Conservation (phyloP, 1,284 basidiomycete species). For the Rhodotorula sp. region DNA sequence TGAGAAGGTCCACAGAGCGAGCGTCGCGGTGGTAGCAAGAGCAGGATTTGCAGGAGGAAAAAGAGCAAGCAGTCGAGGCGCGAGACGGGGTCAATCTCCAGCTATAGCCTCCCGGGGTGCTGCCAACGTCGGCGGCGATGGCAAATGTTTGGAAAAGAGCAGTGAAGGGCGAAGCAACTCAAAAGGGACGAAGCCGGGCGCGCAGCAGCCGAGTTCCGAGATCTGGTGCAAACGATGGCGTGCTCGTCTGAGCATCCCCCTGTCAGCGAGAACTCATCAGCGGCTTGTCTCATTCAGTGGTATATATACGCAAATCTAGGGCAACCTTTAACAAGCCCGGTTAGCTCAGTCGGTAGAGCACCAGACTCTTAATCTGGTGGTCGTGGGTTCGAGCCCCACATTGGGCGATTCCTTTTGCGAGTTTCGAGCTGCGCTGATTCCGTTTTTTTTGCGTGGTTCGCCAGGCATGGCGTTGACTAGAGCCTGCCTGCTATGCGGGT, state of each 20-base stretch:
- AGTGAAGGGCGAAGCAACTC: background rate
- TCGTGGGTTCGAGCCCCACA: slow-evolving; percentile 44
- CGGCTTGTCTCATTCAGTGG: background rate
- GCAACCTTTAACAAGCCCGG: background rate
- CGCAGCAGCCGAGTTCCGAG: background rate
- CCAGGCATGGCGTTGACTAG: no score
- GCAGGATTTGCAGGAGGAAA: background rate
- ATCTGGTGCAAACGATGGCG: background rate
- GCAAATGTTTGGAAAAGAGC: background rate
- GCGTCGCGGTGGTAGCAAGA: background rate
- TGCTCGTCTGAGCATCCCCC: background rate
- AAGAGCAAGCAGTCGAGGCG: background rate
- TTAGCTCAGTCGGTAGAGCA: slow-evolving; percentile 26
- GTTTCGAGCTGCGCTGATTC: no score
- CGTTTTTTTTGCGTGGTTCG: no score
- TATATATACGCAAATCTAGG: background rate
- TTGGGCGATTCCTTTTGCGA: slow-evolving; percentile 31
- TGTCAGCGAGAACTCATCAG: background rate
- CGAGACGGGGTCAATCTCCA: background rate
- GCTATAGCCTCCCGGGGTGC: background rate
- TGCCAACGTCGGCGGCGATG: background rate
- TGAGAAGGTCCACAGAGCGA: background rate
- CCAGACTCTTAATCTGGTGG: slow-evolving; percentile 26
- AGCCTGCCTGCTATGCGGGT: no score
- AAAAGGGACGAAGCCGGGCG: background rate